Conservation (phyloP, 192 early-diverging fungal species). For the Coemansia sp. region DNA sequence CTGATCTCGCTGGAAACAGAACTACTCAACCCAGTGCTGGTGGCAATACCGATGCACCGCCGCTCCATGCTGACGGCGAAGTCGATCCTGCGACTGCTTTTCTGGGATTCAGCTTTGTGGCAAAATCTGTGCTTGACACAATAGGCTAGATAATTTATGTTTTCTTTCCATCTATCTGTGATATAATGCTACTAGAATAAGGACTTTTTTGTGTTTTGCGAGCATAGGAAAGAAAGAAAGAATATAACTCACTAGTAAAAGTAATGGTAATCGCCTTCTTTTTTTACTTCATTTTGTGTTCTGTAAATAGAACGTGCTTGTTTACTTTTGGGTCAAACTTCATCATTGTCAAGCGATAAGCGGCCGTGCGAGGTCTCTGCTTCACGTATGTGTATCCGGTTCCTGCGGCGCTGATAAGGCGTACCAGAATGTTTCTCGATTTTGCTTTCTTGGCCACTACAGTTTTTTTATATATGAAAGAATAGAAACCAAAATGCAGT, state of each 20-base stretch:
- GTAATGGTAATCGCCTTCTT: not conserved
- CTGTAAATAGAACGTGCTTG: constrained; percentile 84
- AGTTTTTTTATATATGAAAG: too few relatives aligned
- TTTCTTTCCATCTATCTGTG: not conserved
- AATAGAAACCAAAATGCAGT: too few relatives aligned
- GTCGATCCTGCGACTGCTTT: constrained; percentile 53
- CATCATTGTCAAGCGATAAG: constrained; percentile 82
- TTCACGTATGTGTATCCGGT: constrained; percentile 93
- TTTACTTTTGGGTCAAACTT: constrained; percentile 93
- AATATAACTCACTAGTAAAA: not conserved
- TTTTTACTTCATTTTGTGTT: constrained; percentile 75
- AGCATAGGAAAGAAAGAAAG: too few relatives aligned
- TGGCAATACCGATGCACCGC: not conserved
- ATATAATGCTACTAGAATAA: not conserved
- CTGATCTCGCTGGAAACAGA: not conserved
- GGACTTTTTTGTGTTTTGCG: not conserved
- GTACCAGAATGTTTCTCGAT: constrained; percentile 82
- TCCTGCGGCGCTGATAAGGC: constrained; percentile 82
- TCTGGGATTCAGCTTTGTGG: constrained; percentile 52
- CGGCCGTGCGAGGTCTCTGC: constrained; percentile 69
- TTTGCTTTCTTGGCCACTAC: constrained; percentile 84
- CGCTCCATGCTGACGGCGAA: constrained; percentile 9
- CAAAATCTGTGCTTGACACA: constrained; percentile 48
- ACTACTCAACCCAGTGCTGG: not conserved
- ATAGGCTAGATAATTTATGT: constrained; percentile 9